Percentiles rank a stretch among this genome's conserved stretches.
Conservation (phyloP, 768 basidiomycete species). For the Trametes maxima region DNA sequence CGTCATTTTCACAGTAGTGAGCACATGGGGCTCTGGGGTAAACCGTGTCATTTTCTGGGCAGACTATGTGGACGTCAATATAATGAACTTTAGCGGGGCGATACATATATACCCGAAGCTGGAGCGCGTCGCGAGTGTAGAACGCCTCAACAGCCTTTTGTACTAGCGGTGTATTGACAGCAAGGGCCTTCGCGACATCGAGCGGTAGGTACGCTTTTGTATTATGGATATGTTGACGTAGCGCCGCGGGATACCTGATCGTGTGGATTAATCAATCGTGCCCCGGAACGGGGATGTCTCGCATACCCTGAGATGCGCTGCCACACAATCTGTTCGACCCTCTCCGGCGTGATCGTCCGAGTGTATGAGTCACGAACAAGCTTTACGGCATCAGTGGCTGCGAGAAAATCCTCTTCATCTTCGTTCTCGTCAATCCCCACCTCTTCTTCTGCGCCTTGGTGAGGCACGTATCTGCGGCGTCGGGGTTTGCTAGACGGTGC, state of each 20-base stretch:
- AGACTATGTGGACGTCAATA: slow-evolving; percentile 49
- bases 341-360: slow-evolving; percentile 60
- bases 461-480: slow-evolving; percentile 46
- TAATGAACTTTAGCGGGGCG: not conserved
- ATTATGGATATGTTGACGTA: slow-evolving; percentile 68
- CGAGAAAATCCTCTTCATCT: slow-evolving; percentile 53
- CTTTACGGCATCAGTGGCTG: slow-evolving; percentile 61
- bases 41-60: slow-evolving; percentile 92
- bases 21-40: slow-evolving; percentile 65
- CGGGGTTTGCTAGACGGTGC: slow-evolving; percentile 56
- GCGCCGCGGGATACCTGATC: slow-evolving; percentile 68
- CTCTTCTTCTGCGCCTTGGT: slow-evolving; percentile 53
- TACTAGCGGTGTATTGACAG: slow-evolving; percentile 63
- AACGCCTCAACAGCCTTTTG: slow-evolving; percentile 91
- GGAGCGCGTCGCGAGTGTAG: slow-evolving; percentile 91
- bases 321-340: slow-evolving; percentile 71
- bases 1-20: slow-evolving; percentile 75
- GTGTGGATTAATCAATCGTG: not conserved
- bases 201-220: slow-evolving; percentile 80
- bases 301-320: slow-evolving; percentile 63
- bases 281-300: not conserved
- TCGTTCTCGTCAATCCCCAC: slow-evolving; percentile 42
- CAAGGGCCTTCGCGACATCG: slow-evolving; percentile 77
- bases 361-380: slow-evolving; percentile 56
- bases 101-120: slow-evolving; percentile 68